Evolutionary conservation across 768 basidiomycete genomes (phyloP).

Genomic region (Rhodotorula taiwanensis): DNA sequence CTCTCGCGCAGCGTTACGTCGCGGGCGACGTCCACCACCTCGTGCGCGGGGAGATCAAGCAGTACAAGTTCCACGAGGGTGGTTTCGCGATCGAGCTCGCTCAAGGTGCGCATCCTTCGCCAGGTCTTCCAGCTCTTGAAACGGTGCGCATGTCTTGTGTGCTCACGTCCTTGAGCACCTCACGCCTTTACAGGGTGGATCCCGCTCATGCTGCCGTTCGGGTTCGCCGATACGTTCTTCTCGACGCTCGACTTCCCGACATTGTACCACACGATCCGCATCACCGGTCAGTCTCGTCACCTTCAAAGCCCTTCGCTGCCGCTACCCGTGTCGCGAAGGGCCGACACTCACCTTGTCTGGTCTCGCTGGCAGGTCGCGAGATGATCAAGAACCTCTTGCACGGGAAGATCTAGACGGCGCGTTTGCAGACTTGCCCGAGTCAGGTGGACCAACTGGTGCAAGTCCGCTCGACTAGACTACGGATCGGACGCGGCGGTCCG

Average conservation of each 20-base stretch:
- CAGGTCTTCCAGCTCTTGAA: too few relatives aligned
- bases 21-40: conserved; percentile 80
- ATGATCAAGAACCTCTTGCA: conserved; percentile 71
- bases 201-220: conserved; percentile 91
- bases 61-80: conserved; percentile 95
- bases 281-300: conserved; percentile 60
- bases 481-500: too few relatives aligned
- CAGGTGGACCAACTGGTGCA: too few relatives aligned
- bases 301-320: too few relatives aligned
- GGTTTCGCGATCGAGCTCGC: conserved; percentile 90
- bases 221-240: conserved; percentile 71
- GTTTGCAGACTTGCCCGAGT: too few relatives aligned
- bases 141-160: too few relatives aligned
- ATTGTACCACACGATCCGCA: conserved; percentile 64
- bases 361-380: conserved; percentile 52
- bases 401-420: conserved; percentile 64
- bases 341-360: neutral
- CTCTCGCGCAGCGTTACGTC: conserved; percentile 52
- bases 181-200: conserved; percentile 72
- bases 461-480: too few relatives aligned
- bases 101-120: neutral
- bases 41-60: conserved; percentile 75
- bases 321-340: too few relatives aligned
- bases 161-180: neutral
- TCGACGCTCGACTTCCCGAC: conserved; percentile 85